Base-by-base conservation (phyloP, 2,329 filamentous ascomycete species). In the Fusarium tjaetaba region DNA sequence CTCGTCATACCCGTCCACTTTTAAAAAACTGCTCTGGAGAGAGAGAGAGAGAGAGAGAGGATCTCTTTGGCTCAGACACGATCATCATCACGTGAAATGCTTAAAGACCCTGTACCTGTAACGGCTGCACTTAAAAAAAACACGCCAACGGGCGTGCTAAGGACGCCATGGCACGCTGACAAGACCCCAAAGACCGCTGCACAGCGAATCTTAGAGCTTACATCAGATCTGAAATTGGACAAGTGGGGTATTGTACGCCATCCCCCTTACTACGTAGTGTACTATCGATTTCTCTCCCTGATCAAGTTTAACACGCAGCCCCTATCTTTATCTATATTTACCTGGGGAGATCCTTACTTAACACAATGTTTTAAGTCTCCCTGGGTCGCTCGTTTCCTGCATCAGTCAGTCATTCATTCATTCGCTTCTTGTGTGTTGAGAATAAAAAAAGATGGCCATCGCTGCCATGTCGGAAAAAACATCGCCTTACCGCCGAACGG, bases 201-300 rank as follows among this genome's bases (percentile, higher is more conserved):
- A 15, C 20, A 32, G 16, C 42, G 22, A 46, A 52, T 68, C 43
- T 66, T 42, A 28, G 38, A 60, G 55, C 60, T 60, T 60, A 63
- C 32, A 43, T 68, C 61, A 68, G 64, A 55, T 42, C 32, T 39
- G 41, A 70, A 70, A 70, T 70, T 68, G 38, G 45, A 46, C 26
- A 46, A 63, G 67, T 70, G 67, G 65, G 67, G 59, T 49, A 36
- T 13, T 43, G 36, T 43, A 38, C 38, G 49, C 65, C 66, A 43
- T 63, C 65, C 66, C 57, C 58, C 67, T 52, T 65, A 41, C 53
- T 65, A 57, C 42, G 30, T 65, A 45, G 61, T 28, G 20, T 42
- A 41, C 64, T 68, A 68, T 63, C n/a, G 42, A 63, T 38, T 55
- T 36, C 34, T 38, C 62, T 55, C 67, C 66, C 63, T 70, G 28